Conservation (phyloP, 345 rosid species). For the Acer campestre region DNA sequence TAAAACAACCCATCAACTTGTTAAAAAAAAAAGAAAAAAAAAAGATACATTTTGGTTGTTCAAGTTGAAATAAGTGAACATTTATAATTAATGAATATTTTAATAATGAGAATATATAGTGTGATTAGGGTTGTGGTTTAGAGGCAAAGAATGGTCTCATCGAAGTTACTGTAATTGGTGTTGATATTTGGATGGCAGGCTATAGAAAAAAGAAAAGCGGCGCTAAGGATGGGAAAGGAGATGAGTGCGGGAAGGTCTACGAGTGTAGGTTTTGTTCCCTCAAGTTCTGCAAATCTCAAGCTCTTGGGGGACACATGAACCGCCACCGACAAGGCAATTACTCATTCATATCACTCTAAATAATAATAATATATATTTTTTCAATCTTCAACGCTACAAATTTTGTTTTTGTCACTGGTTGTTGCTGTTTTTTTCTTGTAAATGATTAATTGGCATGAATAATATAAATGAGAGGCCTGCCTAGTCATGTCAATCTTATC, state of each 20-base stretch:
- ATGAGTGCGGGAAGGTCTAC: constrained; percentile 85
- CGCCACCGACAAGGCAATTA: constrained; percentile 95
- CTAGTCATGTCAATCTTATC: neutral
- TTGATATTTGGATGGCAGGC: constrained; percentile 30
- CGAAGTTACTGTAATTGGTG: constrained; percentile 45
- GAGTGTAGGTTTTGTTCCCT: constrained; percentile 99
- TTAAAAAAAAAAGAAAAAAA: neutral
- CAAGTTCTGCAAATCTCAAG: constrained; percentile 99
- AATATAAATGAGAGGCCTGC: too few relatives aligned
- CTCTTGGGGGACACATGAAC: constrained; percentile 99
- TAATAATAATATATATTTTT: too few relatives aligned
- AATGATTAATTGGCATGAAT: too few relatives aligned
- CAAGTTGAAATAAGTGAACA: neutral
- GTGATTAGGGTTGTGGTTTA: constrained; percentile 36
- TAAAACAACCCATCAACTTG: too few relatives aligned
- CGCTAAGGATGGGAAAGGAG: constrained; percentile 68
- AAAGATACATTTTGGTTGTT: neutral
- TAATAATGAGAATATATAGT: too few relatives aligned
- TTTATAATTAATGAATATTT: too few relatives aligned
- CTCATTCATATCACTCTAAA: too few relatives aligned
- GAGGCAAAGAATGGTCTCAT: constrained; percentile 38
- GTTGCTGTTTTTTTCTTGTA: too few relatives aligned
- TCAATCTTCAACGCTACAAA: too few relatives aligned
- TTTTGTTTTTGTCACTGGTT: too few relatives aligned
- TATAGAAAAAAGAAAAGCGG: constrained; percentile 63